phyloP scores from a whole-genome alignment of 2,329 filamentous ascomycete species.

The Aspergillus texensis region DNA sequence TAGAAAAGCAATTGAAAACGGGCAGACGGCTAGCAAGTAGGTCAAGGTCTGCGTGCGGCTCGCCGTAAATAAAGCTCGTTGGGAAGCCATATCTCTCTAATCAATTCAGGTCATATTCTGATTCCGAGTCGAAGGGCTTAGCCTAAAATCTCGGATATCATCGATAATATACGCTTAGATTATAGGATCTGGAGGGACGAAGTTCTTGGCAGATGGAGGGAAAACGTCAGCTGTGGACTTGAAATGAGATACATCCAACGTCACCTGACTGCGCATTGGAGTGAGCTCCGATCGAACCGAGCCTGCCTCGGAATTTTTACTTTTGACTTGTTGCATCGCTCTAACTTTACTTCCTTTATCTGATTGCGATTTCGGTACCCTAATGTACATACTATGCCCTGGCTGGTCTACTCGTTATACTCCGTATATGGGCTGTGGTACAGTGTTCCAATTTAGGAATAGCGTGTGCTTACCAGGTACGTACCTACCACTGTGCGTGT shows the following conservation, averaged over 20 bases:
- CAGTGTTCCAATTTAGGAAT: too few species aligned
- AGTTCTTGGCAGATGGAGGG: not conserved
- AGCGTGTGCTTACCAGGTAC: too few species aligned
- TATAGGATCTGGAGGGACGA: not conserved
- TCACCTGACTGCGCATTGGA: not conserved
- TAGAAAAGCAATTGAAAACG: slow-evolving; percentile 67
- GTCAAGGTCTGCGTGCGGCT: slow-evolving; percentile 59
- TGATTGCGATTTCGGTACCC: not conserved
- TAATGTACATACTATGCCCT: not conserved
- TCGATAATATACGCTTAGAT: not conserved
- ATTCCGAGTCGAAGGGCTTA: too few species aligned
- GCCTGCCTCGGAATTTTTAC: not conserved
- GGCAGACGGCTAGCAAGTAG: slow-evolving; percentile 64
- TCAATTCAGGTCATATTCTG: not conserved
- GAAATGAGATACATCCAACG: not conserved
- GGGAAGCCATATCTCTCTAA: slow-evolving; percentile 28
- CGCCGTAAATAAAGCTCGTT: slow-evolving; percentile 56
- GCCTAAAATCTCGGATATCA: not conserved
- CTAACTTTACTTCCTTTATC: not conserved
- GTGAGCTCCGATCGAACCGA: not conserved
- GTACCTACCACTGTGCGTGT: too few species aligned
- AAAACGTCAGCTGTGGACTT: not conserved
- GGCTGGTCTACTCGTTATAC: not conserved
- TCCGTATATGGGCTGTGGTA: not conserved
- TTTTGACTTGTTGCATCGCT: not conserved